Percentiles rank a stretch among this genome's conserved stretches.
Conservation (phyloP, 176 grass and related monocot species). For the Carex parvula region DNA sequence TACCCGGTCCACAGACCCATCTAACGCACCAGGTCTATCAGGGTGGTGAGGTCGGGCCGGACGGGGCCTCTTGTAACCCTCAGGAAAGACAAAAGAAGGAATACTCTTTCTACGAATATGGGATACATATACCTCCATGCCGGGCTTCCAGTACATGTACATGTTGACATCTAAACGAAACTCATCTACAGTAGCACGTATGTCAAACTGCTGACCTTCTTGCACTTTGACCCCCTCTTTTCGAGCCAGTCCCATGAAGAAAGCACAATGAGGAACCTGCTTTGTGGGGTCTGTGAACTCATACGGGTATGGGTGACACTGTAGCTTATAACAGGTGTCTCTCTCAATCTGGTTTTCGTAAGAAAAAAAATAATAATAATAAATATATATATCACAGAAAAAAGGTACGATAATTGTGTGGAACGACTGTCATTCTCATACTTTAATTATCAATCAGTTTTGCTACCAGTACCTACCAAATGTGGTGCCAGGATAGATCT, state of each 20-base stretch:
- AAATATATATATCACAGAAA: neutral
- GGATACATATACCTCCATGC: conserved; percentile 93
- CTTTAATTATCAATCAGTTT: neutral
- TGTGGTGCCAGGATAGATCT: neutral
- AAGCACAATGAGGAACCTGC: conserved; percentile 82
- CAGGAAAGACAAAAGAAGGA: conserved; percentile 83
- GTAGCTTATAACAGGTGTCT: conserved; percentile 83
- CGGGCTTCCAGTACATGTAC: conserved; percentile 91
- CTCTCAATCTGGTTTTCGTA: conserved; percentile 73
- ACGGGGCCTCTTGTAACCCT: conserved; percentile 67
- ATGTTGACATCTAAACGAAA: conserved; percentile 69
- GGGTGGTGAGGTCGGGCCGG: conserved; percentile 34
- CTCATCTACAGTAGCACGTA: conserved; percentile 91
- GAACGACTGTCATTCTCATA: neutral
- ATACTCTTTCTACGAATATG: conserved; percentile 89
- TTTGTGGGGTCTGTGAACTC: conserved; percentile 72
- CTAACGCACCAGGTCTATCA: conserved; percentile 41
- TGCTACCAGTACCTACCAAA: neutral
- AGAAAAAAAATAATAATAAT: neutral
- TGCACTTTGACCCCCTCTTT: conserved; percentile 87
- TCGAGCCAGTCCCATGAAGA: conserved; percentile 93
- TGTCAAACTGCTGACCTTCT: conserved; percentile 98
- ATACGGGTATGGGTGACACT: conserved; percentile 92
- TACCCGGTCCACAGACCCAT: conserved; percentile 27
- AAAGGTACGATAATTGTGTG: neutral